A percentile compares a stretch with the other conserved stretches of the same genome.
Evolutionary conservation across 371 early-diverging fungal genomes (phyloP).

Genomic region (Coemansia sp.): DNA sequence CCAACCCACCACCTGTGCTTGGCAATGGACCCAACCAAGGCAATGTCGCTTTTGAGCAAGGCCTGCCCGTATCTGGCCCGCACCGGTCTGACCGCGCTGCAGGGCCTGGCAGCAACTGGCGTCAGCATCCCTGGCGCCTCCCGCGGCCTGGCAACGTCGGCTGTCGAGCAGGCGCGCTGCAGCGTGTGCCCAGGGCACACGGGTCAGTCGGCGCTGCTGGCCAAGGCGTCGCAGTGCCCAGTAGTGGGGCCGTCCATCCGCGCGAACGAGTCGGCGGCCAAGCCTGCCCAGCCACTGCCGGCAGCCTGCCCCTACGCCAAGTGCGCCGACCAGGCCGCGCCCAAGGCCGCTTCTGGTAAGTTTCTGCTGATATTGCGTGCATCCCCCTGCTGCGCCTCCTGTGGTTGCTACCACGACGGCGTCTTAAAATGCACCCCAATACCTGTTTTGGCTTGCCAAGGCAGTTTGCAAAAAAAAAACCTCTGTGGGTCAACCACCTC

Average conservation of each 20-base stretch:
- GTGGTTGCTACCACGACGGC: too few relatives aligned
- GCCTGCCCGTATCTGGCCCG: conserved; percentile 87
- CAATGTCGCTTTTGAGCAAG: conserved; percentile 48
- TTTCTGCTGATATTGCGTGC: background rate
- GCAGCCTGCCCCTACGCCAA: conserved; percentile 47
- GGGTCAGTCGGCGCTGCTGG: conserved; percentile 62
- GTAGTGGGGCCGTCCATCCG: conserved; percentile 83
- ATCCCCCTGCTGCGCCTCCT: background rate
- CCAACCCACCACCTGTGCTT: background rate
- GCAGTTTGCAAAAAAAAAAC: too few relatives aligned
- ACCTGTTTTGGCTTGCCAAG: too few relatives aligned
- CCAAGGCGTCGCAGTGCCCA: conserved; percentile 85
- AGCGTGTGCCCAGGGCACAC: conserved; percentile 51
- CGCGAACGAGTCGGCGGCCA: conserved; percentile 54
- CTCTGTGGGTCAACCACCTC: too few relatives aligned
- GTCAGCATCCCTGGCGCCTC: conserved; percentile 15
- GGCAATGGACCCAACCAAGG: conserved; percentile 43
- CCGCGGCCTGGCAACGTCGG: conserved; percentile 50
- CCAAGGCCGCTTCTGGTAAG: conserved; percentile 21
- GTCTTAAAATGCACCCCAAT: too few relatives aligned
- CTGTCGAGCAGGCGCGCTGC: conserved; percentile 47
- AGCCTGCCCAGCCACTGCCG: conserved; percentile 24
- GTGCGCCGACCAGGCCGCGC: conserved; percentile 15
- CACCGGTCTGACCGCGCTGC: conserved; percentile 72
- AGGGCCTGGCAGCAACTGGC: conserved; percentile 57